These are phyloP conservation scores for Cytidiella melzeri DNA, from an alignment of 768 basidiomycete genomes.

Conservation along the genomic window DNA sequence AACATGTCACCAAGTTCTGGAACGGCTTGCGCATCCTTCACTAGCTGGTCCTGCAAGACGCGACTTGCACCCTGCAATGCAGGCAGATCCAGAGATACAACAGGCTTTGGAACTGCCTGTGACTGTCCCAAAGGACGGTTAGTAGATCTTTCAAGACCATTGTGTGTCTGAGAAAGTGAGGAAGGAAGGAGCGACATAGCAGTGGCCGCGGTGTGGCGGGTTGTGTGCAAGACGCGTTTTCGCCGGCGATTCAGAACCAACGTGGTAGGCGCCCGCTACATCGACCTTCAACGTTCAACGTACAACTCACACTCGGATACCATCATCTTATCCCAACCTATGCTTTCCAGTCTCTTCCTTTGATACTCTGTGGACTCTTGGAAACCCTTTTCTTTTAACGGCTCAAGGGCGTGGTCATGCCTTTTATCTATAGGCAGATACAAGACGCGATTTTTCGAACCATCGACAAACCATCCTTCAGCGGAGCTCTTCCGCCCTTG, in stretches of 20 bases:
- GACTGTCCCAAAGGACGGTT: not conserved
- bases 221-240: constrained; percentile 6
- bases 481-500: constrained; percentile 29
- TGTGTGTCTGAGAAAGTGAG: not conserved
- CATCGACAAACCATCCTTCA: constrained; percentile 19
- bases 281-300: too few species aligned
- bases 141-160: not conserved
- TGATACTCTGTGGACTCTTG: too few species aligned
- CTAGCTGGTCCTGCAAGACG: constrained; percentile 60
- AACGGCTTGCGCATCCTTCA: constrained; percentile 67
- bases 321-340: not conserved
- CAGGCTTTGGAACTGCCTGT: constrained; percentile 10
- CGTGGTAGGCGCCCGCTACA: too few species aligned
- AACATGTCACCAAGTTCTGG: constrained; percentile 73
- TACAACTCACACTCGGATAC: too few species aligned
- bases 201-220: constrained; percentile 8
- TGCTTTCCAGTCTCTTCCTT: too few species aligned
- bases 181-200: constrained; percentile 5
- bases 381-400: not conserved
- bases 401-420: not conserved
- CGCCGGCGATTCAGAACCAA: too few species aligned
- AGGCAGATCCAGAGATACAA: constrained; percentile 45
- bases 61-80: constrained; percentile 62
- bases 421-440: constrained; percentile 4
- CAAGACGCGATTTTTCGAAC: constrained; percentile 16